Evolutionary conservation across 208 protist species (phyloP), one percentile per base, ranked within the genome.

Genomic region (Crithidia expoeki): DNA sequence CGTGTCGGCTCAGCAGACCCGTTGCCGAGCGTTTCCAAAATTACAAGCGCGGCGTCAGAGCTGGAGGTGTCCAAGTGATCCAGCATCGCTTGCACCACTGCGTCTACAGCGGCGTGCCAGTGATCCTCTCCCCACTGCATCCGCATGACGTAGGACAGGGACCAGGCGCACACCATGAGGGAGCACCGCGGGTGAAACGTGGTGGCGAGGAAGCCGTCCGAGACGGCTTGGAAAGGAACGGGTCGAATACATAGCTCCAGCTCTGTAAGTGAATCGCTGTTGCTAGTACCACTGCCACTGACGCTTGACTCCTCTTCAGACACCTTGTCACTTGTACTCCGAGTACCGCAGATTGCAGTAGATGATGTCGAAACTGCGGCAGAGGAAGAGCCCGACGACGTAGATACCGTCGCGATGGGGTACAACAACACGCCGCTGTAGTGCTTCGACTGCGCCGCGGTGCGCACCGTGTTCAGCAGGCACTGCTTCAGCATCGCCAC

Each of bases 121-220:
- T 70, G 69, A 11, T 81, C 77, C 5, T 65, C 79, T 33, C 84
- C 88, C 88, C 90, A 95, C 64, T 81, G 71, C 67, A 78, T 65
- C 11, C 90, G 90, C 88, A 92, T 88, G 21, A 95, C 83, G 32
- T 93, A 94, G 33, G 87, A 93, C 23, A 95, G 76, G n/a, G 90
- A 85, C 88, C 90, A 95, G 50, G 90, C 90, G 52, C 85, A 93
- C 0, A 93, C 86, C 5, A 91, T 66, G 21, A 94, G 46, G 32
- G 85, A 68, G 53, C 79, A 90, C 10, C 42, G 38, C 1, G 72
- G 77, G 59, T 92, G 88, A 19, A 25, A 42, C 28, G 81, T 75
- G 12, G 21, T 33, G 27, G 57, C 33, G 47, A 90, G 72, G 61
- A 90, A 81, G 12, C 78, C 80, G 0, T 46, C n/a, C 44, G 80